Evolutionary conservation across 331 rosid species (phyloP), one percentile per base, ranked within the genome.

Genomic region (Erythrophleum ivorense): DNA sequence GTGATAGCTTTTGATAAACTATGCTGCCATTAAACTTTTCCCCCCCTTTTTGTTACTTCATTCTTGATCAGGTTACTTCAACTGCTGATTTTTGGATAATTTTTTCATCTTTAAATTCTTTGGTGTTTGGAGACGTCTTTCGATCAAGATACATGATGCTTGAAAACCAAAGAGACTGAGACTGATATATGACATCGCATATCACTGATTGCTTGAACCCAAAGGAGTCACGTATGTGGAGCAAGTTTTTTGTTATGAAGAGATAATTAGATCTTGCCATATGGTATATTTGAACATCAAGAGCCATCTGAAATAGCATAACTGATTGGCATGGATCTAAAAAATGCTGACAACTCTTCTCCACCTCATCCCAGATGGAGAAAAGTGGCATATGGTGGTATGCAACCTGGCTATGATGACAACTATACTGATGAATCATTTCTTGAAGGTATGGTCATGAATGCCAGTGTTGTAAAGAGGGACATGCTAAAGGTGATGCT

Each of bases 361-460:
- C 19, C 71, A 36, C 71, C 71, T 36, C 71, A 21, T 13, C 71
- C 71, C 46, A 64, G 71, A 64, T 64, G 71, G 71, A 64, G 71
- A 64, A 64, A 64, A 64, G 71, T 64, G 71, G 71, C 71, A 36
- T 64, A 64, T 34, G 71, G 71, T 64, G 71, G 71, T 36, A 64
- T 64, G 71, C 71, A 64, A 7, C 46, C 71, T 64, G 71, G 71
- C 13, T 64, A 36, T 36, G 71, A n/a, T 16, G 71, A 64, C 48
- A 64, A 64, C 45, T 15, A 64, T 64, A 64, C 48, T 15, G 71
- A 64, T 33, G 71, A 64, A 64, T 64, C 71, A 36, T 64, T 64
- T 64, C 71, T 64, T 64, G 71, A 64, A 64, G 48, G 71, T 3
- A 64, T 64, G 71, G 48, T 64, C 48, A 64, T 43, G 18, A 64